phyloP scores from a whole-genome alignment of 371 early-diverging fungal species.

The Catenaria anguillulae region DNA sequence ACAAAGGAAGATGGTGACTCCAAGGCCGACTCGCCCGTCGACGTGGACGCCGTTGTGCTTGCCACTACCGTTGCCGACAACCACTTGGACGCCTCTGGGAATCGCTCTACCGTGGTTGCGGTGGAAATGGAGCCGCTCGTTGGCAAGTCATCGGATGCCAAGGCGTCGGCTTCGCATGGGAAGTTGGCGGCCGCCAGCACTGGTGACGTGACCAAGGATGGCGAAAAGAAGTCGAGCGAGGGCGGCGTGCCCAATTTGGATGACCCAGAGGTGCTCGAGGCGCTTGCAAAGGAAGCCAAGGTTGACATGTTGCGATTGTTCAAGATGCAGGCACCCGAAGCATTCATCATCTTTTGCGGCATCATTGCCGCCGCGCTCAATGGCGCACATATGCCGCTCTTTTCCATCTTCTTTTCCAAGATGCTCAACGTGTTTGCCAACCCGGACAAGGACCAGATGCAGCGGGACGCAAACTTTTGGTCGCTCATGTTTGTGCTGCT shows the following conservation, averaged over 20 bases:
- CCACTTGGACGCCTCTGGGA: too few species aligned
- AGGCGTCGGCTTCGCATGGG: too few species aligned
- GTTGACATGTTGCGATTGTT: not conserved
- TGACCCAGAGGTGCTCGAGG: not conserved
- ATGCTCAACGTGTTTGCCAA: slow-evolving; percentile 28
- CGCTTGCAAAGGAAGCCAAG: not conserved
- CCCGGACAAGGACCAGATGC: slow-evolving; percentile 11
- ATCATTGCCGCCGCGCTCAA: slow-evolving; percentile 25
- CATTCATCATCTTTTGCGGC: not conserved
- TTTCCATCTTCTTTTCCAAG: slow-evolving; percentile 35
- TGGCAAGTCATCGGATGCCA: too few species aligned
- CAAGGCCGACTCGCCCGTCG: not conserved
- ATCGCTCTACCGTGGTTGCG: too few species aligned
- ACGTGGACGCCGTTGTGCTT: not conserved
- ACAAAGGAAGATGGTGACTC: not conserved
- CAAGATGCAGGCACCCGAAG: not conserved
- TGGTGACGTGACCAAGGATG: too few species aligned
- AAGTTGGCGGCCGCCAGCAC: too few species aligned
- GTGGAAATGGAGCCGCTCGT: too few species aligned
- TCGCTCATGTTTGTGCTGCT: slow-evolving; percentile 57
- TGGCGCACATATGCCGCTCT: slow-evolving; percentile 36
- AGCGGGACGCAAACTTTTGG: slow-evolving; percentile 45
- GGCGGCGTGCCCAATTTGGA: not conserved
- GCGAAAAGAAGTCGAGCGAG: too few species aligned
- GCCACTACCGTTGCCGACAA: too few species aligned